Evolutionary conservation across 163 green algal genomes (phyloP).

Genomic region (Chloroidium sp.): DNA sequence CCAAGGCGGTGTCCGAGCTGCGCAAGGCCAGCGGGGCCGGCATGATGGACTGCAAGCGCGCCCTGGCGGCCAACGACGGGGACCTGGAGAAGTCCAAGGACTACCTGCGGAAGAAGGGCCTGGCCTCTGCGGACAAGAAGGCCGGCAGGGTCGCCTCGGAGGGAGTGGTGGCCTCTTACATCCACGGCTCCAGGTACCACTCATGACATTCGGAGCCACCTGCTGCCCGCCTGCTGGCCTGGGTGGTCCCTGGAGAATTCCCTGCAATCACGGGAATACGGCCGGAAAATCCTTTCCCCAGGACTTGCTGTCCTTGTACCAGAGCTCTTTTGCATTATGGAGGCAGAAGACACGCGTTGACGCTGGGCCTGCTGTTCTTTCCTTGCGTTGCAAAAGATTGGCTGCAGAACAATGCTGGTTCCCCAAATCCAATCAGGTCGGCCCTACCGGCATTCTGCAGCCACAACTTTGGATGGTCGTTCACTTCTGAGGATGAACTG

Average conservation of each 20-base stretch:
- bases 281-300: too few species aligned
- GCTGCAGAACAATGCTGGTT: too few species aligned
- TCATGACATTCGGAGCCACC: not conserved
- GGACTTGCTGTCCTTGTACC: not conserved
- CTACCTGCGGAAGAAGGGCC: constrained; percentile 93
- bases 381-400: too few species aligned
- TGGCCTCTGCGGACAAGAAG: constrained; percentile 90
- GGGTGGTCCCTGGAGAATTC: not conserved
- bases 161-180: constrained; percentile 80
- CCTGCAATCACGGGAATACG: too few species aligned
- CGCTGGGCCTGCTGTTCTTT: too few species aligned
- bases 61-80: constrained; percentile 39
- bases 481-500: not conserved
- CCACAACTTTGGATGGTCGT: too few species aligned
- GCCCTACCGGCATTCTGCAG: too few species aligned
- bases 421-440: too few species aligned
- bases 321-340: not conserved
- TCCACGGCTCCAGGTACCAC: constrained; percentile 71
- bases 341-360: too few species aligned
- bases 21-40: constrained; percentile 55
- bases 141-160: constrained; percentile 79
- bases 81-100: constrained; percentile 51
- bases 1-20: constrained; percentile 61
- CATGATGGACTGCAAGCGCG: constrained; percentile 93
- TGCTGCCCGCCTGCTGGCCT: not conserved